These are phyloP conservation scores for Abortiporus biennis DNA, from an alignment of 1,284 basidiomycete genomes.

Conservation along the genomic window DNA sequence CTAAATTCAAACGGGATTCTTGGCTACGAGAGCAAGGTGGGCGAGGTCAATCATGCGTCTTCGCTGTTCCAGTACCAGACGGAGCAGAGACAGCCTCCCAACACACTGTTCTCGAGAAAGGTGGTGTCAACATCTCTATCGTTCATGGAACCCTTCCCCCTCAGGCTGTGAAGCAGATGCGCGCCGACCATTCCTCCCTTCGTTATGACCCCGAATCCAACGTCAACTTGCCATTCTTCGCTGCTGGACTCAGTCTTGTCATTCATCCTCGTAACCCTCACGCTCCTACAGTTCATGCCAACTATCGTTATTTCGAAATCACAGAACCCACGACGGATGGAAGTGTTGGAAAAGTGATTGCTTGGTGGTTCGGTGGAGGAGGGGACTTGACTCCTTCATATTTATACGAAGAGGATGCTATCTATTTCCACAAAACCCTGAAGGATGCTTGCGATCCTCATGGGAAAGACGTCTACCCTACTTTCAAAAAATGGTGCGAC, in stretches of 20 bases:
- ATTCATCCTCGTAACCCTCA: conserved; percentile 93
- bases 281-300: conserved; percentile 91
- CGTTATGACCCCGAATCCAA: conserved; percentile 53
- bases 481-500: conserved; percentile 96
- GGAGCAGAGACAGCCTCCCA: conserved; percentile 20
- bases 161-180: conserved; percentile 89
- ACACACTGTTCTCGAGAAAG: conserved; percentile 83
- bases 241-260: conserved; percentile 87
- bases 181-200: conserved; percentile 81
- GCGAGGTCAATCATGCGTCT: conserved; percentile 83
- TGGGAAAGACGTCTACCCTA: conserved; percentile 65
- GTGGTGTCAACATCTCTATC: conserved; percentile 92
- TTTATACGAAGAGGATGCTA: conserved; percentile 82
- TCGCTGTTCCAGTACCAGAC: conserved; percentile 53
- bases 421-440: conserved; percentile 82
- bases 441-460: conserved; percentile 77
- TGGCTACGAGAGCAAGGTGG: conserved; percentile 87
- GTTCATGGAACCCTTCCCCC: conserved; percentile 89
- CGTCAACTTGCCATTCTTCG: conserved; percentile 83
- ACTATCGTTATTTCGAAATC: conserved; percentile 97
- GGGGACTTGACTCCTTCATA: conserved; percentile 94
- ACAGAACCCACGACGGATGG: conserved; percentile 42
- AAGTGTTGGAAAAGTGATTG: conserved; percentile 46
- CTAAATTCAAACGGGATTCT: conserved; percentile 79
- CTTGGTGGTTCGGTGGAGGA: conserved; percentile 99